Percentiles rank a stretch among this genome's conserved stretches.
These are phyloP conservation scores for Echeveria elegans DNA, from an alignment of 164 flowering plant genomes.

Conservation along the genomic window DNA sequence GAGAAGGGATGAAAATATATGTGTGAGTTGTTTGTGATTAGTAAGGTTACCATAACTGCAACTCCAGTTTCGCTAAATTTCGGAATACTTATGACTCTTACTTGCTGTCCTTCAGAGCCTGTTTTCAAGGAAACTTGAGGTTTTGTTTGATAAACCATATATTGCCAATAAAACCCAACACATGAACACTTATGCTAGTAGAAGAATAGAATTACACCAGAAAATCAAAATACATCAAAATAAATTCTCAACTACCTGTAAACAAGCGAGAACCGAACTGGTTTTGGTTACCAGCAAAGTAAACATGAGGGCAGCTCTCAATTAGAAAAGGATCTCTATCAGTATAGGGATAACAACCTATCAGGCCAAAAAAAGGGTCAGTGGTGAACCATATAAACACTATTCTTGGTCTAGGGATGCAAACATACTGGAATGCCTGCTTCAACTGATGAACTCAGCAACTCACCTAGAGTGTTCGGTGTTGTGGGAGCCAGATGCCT, in stretches of 20 bases:
- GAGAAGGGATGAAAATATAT: neutral
- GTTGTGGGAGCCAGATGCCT: slow-evolving; percentile 96
- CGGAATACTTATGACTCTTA: slow-evolving; percentile 78
- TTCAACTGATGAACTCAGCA: neutral
- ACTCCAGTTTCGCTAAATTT: slow-evolving; percentile 76
- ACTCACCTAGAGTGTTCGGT: slow-evolving; percentile 86
- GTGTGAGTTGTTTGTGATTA: neutral
- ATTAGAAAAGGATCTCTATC: slow-evolving; percentile 87
- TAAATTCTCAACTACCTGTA: slow-evolving; percentile 35
- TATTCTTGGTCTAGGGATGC: neutral
- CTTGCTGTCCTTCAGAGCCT: slow-evolving; percentile 90
- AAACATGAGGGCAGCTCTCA: slow-evolving; percentile 92
- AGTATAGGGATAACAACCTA: slow-evolving; percentile 93
- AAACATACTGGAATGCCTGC: neutral
- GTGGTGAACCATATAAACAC: neutral
- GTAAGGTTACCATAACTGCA: slow-evolving; percentile 66
- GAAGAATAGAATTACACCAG: neutral
- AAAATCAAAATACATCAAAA: neutral
- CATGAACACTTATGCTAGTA: neutral
- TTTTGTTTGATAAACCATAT: neutral
- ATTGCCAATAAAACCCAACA: neutral
- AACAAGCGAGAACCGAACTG: slow-evolving; percentile 51
- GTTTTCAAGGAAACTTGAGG: slow-evolving; percentile 12
- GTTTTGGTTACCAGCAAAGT: slow-evolving; percentile 84
- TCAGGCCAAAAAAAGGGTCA: slow-evolving; percentile 9